phyloP scores from a whole-genome alignment of 257 asterid genomes.

The Nyctanthes arbortristis region DNA sequence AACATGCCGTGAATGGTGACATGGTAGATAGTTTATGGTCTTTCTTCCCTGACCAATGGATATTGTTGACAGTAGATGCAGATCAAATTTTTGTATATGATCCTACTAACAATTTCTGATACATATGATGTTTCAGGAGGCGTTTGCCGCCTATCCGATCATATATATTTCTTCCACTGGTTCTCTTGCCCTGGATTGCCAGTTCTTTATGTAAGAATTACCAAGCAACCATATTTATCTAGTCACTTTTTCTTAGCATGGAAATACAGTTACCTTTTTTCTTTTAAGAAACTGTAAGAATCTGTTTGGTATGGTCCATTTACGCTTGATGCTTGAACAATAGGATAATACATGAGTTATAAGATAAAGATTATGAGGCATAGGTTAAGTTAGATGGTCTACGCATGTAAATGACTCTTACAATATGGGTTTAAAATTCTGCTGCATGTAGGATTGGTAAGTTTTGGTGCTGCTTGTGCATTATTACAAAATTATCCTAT shows the following conservation, averaged over 20 bases:
- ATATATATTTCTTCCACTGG: conserved; percentile 54
- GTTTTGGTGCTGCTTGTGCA: not conserved
- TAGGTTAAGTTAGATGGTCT: not conserved
- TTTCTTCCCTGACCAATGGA: conserved; percentile 8
- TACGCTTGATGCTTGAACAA: conserved; percentile 7
- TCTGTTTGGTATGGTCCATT: not conserved
- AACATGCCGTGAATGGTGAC: not conserved
- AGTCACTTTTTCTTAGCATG: conserved; percentile 20
- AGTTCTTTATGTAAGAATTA: conserved; percentile 57
- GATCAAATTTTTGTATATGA: not conserved
- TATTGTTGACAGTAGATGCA: not conserved
- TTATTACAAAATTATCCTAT: not conserved
- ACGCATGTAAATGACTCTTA: not conserved
- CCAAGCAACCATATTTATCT: conserved; percentile 19
- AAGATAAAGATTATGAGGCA: not conserved
- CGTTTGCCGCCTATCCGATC: conserved; percentile 78
- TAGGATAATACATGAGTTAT: not conserved
- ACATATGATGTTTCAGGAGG: conserved; percentile 60
- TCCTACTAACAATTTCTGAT: conserved; percentile 29
- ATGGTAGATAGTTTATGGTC: conserved; percentile 9
- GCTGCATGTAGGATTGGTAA: not conserved
- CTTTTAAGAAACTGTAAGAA: not conserved
- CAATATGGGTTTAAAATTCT: not conserved
- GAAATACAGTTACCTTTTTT: not conserved
- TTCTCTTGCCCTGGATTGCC: conserved; percentile 76